Conservation (phyloP, 352 stramenopile genomes). For the Phytopythium boreale region DNA sequence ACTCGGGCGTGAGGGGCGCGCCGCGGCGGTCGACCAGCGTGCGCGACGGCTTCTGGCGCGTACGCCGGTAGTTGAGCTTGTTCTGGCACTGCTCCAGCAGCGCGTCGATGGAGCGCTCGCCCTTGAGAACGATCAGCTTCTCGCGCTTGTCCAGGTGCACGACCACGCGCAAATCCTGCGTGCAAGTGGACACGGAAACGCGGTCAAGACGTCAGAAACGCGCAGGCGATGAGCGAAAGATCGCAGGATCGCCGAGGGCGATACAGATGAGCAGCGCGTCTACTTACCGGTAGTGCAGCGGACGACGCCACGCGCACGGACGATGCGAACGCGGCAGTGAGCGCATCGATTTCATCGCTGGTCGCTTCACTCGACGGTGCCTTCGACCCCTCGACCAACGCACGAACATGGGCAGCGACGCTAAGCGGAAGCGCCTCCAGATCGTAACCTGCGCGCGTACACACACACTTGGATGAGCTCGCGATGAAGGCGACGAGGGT, state of each 20-base stretch:
- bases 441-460: conserved; percentile 28
- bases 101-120: conserved; percentile 17
- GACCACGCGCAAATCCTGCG: conserved; percentile 29
- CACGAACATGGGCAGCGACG: conserved; percentile 28
- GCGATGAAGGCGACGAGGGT: not conserved
- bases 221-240: not conserved
- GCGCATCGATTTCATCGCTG: conserved; percentile 9
- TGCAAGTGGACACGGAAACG: not conserved
- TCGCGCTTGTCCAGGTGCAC: conserved; percentile 30
- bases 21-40: conserved; percentile 32
- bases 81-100: conserved; percentile 32
- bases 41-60: conserved; percentile 21
- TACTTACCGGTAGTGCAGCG: conserved; percentile 6
- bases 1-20: conserved; percentile 15
- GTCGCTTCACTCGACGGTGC: not conserved
- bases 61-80: conserved; percentile 24
- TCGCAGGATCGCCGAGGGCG: too few species aligned
- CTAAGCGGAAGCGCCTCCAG: conserved; percentile 27
- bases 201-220: not conserved
- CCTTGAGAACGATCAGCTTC: conserved; percentile 36
- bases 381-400: conserved; percentile 22
- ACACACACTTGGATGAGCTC: not conserved
- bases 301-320: conserved; percentile 10
- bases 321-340: conserved; percentile 19
- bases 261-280: not conserved